Percentiles rank a stretch among this genome's conserved stretches.
These are phyloP conservation scores for Phaseolus coccineus DNA, from an alignment of 331 rosid genomes.

Conservation along the genomic window DNA sequence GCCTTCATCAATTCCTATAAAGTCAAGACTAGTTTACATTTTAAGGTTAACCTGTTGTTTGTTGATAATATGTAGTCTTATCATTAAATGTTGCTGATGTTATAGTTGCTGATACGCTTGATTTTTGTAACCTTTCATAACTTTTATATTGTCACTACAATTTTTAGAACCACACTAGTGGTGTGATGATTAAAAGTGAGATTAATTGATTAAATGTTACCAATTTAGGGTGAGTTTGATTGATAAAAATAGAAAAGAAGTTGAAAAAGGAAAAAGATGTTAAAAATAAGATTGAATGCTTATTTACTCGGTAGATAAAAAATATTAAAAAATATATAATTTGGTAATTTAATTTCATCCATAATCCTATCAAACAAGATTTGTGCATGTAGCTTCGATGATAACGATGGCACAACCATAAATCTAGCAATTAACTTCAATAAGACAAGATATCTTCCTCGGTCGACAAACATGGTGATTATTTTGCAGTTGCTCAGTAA, in stretches of 20 bases:
- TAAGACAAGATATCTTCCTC: constrained; percentile 15
- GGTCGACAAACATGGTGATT: constrained; percentile 16
- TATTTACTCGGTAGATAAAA: no score
- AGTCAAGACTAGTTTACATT: not conserved
- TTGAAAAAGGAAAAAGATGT: no score
- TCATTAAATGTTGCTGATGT: no score
- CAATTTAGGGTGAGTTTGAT: not conserved
- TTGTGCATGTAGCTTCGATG: not conserved
- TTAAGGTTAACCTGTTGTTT: not conserved
- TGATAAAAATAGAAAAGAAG: no score
- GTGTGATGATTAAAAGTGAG: not conserved
- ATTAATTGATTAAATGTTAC: not conserved
- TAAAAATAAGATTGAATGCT: no score
- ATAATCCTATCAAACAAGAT: no score
- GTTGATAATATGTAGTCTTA: not conserved
- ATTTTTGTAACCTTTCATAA: no score
- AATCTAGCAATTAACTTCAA: constrained; percentile 8
- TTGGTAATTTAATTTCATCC: no score
- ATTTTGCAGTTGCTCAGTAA: constrained; percentile 37
- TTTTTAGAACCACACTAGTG: not conserved
- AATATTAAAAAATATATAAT: no score
- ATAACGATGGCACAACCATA: constrained; percentile 34
- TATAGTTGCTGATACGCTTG: no score
- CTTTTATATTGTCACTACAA: not conserved
- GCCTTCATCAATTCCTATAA: not conserved